phyloP scores from a whole-genome alignment of 345 rosid genomes.

The Citrus trifoliata region DNA sequence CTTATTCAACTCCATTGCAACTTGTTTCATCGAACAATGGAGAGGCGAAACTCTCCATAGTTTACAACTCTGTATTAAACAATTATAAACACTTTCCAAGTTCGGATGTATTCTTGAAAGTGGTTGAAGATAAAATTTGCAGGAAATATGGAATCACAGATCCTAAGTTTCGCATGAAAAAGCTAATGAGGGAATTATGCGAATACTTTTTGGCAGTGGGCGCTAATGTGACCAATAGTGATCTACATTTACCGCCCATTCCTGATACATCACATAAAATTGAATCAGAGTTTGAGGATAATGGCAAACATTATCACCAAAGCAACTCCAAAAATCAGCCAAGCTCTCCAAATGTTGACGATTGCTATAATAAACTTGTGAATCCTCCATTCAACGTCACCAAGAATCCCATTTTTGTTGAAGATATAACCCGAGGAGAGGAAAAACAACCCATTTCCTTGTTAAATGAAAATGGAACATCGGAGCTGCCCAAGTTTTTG shows the following conservation, averaged over 20 bases:
- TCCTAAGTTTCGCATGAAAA: slow-evolving; percentile 18
- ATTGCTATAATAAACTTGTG: not conserved
- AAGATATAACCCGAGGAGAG: slow-evolving; percentile 31
- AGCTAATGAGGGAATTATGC: slow-evolving; percentile 21
- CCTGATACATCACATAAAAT: not conserved
- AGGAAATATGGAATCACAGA: slow-evolving; percentile 6
- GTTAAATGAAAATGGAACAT: slow-evolving; percentile 1
- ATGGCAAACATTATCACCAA: not conserved
- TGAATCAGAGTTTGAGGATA: not conserved
- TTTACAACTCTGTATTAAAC: slow-evolving; percentile 3
- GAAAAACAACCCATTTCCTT: slow-evolving; percentile 19
- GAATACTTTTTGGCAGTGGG: not conserved
- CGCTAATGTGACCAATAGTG: not conserved
- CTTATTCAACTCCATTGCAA: slow-evolving; percentile 19
- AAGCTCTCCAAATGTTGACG: not conserved
- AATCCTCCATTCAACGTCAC: not conserved
- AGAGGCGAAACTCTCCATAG: slow-evolving; percentile 17
- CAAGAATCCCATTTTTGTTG: slow-evolving; percentile 18
- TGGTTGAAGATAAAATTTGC: slow-evolving; percentile 20
- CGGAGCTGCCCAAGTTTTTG: slow-evolving; percentile 24
- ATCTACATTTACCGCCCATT: not conserved
- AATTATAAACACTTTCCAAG: not conserved
- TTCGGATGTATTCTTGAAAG: not conserved
- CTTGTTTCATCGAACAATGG: slow-evolving; percentile 23
- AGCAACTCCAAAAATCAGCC: not conserved